phyloP scores from a whole-genome alignment of 257 asterid genomes.

The Capsicum rhomboideum region DNA sequence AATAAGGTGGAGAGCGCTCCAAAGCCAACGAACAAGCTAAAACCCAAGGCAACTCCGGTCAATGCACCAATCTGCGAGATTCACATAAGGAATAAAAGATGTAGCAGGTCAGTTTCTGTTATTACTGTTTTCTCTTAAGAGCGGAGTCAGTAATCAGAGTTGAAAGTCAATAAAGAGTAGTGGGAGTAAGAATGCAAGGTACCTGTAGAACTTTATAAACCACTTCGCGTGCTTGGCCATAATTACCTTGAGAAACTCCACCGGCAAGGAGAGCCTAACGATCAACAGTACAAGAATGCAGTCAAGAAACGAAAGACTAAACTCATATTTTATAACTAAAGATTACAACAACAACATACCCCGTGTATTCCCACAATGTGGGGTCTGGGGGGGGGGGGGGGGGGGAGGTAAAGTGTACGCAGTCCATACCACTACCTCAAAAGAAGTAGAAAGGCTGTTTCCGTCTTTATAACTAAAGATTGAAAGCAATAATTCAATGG shows the following conservation, averaged over 20 bases:
- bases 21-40: conserved; percentile 53
- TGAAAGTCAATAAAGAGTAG: neutral
- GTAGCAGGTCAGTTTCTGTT: neutral
- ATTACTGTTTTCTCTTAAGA: neutral
- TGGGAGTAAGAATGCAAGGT: conserved; percentile 4
- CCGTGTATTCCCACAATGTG: no score
- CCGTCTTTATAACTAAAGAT: no score
- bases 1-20: conserved; percentile 65
- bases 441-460: no score
- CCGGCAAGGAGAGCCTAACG: conserved; percentile 78
- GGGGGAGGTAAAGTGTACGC: no score
- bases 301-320: neutral
- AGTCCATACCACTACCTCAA: no score
- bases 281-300: conserved; percentile 8
- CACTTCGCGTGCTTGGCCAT: conserved; percentile 64
- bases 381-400: no score
- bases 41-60: conserved; percentile 61
- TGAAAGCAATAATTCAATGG: neutral
- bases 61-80: conserved; percentile 47
- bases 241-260: conserved; percentile 78
- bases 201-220: conserved; percentile 81
- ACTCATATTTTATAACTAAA: neutral
- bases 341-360: no score
- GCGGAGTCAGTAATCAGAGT: neutral
- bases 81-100: neutral